Percentiles rank a stretch among this genome's conserved stretches.
These are phyloP conservation scores for Casuarina cunninghamiana DNA, from an alignment of 306 rosid genomes.

Conservation along the genomic window DNA sequence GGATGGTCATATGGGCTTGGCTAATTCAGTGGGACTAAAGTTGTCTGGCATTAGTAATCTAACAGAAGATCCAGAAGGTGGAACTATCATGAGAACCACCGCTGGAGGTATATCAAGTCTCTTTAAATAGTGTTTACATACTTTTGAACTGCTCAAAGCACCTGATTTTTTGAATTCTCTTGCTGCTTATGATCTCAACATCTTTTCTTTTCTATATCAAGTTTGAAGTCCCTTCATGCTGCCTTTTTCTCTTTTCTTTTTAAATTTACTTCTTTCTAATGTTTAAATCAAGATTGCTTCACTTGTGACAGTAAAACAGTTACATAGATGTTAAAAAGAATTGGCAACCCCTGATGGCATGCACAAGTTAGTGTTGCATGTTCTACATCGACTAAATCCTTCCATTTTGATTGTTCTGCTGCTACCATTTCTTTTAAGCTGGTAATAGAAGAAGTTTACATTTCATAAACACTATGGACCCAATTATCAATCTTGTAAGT, in stretches of 20 bases:
- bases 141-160: not conserved
- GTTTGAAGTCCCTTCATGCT: not conserved
- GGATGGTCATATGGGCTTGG: conserved; percentile 91
- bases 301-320: not conserved
- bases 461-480: conserved; percentile 9
- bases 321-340: not conserved
- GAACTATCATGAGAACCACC: conserved; percentile 57
- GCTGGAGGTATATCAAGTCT: conserved; percentile 50
- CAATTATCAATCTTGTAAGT: conserved; percentile 9
- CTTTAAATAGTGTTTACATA: not conserved
- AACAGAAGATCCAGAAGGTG: conserved; percentile 70
- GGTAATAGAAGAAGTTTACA: conserved; percentile 3
- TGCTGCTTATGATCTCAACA: not conserved
- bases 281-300: not conserved
- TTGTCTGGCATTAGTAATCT: conserved; percentile 61
- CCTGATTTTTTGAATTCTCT: not conserved
- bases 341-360: conserved; percentile 7
- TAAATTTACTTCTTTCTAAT: not conserved
- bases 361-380: not conserved
- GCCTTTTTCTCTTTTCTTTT: not conserved
- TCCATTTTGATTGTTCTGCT: conserved; percentile 6
- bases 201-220: not conserved
- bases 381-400: conserved; percentile 7
- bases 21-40: conserved; percentile 63
- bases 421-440: conserved; percentile 3